Evolutionary conservation across 2,329 filamentous ascomycete genomes (phyloP), one percentile per base, ranked within the genome.

Genomic region (Lachnellula hyalina): DNA sequence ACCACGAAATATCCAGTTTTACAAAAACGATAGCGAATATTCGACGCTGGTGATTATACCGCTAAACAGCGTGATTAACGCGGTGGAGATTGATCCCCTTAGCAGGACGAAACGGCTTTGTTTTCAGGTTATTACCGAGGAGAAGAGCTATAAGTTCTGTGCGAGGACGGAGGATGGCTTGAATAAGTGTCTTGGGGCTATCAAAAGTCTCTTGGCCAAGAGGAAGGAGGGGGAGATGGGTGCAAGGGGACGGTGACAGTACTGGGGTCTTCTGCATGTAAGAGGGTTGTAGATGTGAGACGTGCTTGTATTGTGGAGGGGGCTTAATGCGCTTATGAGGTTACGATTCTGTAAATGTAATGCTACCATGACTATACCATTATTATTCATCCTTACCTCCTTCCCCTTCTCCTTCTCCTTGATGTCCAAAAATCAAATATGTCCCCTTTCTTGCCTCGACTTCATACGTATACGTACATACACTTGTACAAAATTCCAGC

Each of bases 1-100:
- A 34, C 87, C 90, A 1, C 85, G 87, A 50, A 91, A 89, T 60
- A 76, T 99, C 34, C 88, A 90, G 15, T 81, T 97, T 25, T 99
- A 99, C 78, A 96, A 96, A 72, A 87, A 95, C 67, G 89, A 95
- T 59, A 78, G 85, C 60, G 94, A 99, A 73, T 97, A 97, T 71
- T 86, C 88, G 12, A 90, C 92, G 0, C 79, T 88, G 58, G 86
- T 91, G 63, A 88, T 99, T 63, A 76, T 96, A 35, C 84, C 88
- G 4, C 83, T 97, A 64, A 77, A 83, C 8, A 84, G 79, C 52
- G 85, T 99, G 51, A 87, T 97, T 65, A 89, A 95, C 63, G 92
- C 90, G 1, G 92, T 96, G 21, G 94, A 97, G 67, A 90, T 96
- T 52, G 90, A 97, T 63, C 87, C 92, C 0, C 75, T 96, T 59